A percentile compares a stretch with the other conserved stretches of the same genome.
Conservation (phyloP, 129 eudicot genomes). For the Heracleum sosnowskyi region DNA sequence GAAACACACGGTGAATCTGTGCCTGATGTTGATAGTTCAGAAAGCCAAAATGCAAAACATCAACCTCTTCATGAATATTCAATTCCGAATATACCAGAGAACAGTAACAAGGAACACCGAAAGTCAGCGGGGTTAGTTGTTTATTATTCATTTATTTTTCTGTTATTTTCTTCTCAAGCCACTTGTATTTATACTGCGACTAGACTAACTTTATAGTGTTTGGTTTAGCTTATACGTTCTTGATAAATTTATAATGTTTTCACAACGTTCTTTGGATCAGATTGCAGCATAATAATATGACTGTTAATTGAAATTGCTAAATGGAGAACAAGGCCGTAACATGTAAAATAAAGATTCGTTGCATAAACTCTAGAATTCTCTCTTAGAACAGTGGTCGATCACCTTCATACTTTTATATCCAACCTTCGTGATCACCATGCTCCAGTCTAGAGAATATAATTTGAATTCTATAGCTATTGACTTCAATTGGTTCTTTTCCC, state of each 20-base stretch:
- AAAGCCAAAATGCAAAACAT: background rate
- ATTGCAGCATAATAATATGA: background rate
- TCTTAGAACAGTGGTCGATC: too few relatives aligned
- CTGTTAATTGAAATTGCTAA: background rate
- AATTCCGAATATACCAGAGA: slow-evolving; percentile 18
- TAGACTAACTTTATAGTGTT: background rate
- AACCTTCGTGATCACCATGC: too few relatives aligned
- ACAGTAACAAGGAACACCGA: slow-evolving; percentile 15
- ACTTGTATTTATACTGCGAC: background rate
- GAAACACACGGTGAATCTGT: background rate
- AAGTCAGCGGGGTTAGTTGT: background rate
- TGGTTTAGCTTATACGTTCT: background rate
- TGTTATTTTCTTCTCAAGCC: background rate
- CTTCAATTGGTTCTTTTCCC: too few relatives aligned
- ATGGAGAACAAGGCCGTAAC: background rate
- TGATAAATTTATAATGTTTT: background rate
- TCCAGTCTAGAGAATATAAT: too few relatives aligned
- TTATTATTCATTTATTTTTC: background rate
- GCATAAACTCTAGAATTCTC: too few relatives aligned
- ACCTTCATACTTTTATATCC: too few relatives aligned
- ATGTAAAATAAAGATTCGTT: background rate
- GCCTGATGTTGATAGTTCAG: background rate
- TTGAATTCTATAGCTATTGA: too few relatives aligned
- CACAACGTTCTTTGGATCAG: background rate
- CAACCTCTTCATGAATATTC: background rate